Conservation (phyloP, 1,284 basidiomycete species). For the Psilocybe mexicana region DNA sequence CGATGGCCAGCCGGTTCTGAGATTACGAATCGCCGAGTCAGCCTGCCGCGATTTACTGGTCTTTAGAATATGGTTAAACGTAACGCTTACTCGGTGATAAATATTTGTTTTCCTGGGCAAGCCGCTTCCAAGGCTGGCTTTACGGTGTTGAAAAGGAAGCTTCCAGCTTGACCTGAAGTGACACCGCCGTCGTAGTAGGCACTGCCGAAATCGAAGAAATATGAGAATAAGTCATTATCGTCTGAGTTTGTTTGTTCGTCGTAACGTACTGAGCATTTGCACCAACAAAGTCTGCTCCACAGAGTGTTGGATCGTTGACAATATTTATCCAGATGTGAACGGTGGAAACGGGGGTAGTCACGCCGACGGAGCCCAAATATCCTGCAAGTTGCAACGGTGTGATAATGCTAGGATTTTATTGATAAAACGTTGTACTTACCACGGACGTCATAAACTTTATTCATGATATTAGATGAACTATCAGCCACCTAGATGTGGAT, state of each 20-base stretch:
- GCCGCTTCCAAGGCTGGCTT: constrained; percentile 32
- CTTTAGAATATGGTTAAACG: neutral
- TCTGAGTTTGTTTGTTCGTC: neutral
- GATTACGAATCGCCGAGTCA: neutral
- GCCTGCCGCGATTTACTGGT: neutral
- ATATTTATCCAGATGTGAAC: constrained; percentile 38
- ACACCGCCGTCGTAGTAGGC: constrained; percentile 15
- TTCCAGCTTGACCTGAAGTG: constrained; percentile 32
- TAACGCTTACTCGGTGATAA: constrained; percentile 34
- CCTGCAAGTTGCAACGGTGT: constrained; percentile 17
- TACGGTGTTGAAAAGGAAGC: constrained; percentile 37
- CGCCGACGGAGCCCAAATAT: constrained; percentile 33
- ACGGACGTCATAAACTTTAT: constrained; percentile 35
- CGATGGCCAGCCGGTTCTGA: constrained; percentile 40
- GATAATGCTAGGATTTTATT: neutral
- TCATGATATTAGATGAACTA: constrained; percentile 32
- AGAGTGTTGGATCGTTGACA: constrained; percentile 33
- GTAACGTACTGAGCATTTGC: constrained; percentile 38
- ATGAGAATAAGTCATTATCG: neutral
- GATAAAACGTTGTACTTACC: constrained; percentile 18
- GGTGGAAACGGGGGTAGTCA: constrained; percentile 36
- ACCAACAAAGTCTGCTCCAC: constrained; percentile 36
- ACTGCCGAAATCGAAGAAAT: neutral
- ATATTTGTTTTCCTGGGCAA: constrained; percentile 36
- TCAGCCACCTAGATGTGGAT: constrained; percentile 27